These are phyloP conservation scores for Fraxinus baroniana DNA, from an alignment of 305 asterid genomes.

Conservation along the genomic window DNA sequence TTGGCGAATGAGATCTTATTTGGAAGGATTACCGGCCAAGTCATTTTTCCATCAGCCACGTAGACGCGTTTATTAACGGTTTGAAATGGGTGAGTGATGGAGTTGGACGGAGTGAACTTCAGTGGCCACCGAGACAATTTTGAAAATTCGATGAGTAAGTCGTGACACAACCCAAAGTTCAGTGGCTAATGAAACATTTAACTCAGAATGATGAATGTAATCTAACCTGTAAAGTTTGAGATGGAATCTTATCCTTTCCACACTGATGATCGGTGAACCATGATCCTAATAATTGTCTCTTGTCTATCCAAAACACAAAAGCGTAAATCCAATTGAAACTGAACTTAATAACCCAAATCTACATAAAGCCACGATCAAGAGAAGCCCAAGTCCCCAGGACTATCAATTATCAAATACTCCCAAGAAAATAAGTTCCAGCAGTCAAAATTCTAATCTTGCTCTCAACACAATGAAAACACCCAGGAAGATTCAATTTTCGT, in stretches of 20 bases:
- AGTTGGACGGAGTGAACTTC: no score
- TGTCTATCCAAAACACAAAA: neutral
- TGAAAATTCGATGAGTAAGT: no score
- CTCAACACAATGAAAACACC: neutral
- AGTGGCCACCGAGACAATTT: no score
- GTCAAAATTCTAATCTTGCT: neutral
- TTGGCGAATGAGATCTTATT: no score
- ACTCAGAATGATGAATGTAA: conserved; percentile 13
- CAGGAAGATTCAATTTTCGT: neutral
- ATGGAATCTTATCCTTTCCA: conserved; percentile 73
- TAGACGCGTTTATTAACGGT: no score
- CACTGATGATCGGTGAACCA: conserved; percentile 74
- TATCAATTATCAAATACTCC: neutral
- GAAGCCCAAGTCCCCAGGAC: neutral
- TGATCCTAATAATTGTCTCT: conserved; percentile 24
- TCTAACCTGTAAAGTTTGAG: conserved; percentile 73
- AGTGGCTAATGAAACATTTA: no score
- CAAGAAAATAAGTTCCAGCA: neutral
- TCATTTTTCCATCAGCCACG: no score
- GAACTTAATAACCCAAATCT: conserved; percentile 7
- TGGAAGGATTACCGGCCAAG: no score
- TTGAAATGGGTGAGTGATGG: no score
- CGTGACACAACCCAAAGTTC: no score
- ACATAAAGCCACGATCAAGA: neutral
- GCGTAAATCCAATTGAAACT: neutral